phyloP scores from a whole-genome alignment of 2,329 filamentous ascomycete genomes.

The Trichoderma endophyticum region DNA sequence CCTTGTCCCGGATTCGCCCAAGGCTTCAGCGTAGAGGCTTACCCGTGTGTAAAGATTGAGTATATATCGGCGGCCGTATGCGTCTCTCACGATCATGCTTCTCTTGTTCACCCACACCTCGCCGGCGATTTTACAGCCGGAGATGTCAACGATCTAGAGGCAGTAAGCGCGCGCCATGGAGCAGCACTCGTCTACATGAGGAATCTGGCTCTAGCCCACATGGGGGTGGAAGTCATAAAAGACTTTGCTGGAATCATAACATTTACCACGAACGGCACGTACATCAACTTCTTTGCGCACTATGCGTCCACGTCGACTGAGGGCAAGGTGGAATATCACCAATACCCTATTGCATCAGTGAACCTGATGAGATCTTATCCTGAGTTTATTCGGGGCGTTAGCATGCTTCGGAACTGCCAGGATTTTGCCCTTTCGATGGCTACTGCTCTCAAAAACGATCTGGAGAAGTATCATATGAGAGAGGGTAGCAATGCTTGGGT shows the following conservation, averaged over 20 bases:
- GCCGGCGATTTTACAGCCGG: conserved; percentile 27
- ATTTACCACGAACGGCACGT: conserved; percentile 28
- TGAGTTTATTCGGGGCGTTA: conserved; percentile 21
- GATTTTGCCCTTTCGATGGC: conserved; percentile 23
- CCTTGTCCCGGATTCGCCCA: neutral
- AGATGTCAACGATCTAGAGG: conserved; percentile 19
- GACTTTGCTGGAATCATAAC: conserved; percentile 27
- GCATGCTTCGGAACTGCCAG: conserved; percentile 25
- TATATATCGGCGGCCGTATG: neutral
- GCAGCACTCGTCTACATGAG: conserved; percentile 29
- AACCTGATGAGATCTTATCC: conserved; percentile 21
- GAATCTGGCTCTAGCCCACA: conserved; percentile 25
- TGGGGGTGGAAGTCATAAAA: conserved; percentile 21
- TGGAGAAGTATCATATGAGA: conserved; percentile 22
- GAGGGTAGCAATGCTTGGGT: conserved; percentile 2
- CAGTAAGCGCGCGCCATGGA: conserved; percentile 26
- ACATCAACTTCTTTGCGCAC: conserved; percentile 28
- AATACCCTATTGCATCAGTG: conserved; percentile 21
- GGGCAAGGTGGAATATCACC: conserved; percentile 25
- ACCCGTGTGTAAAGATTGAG: neutral
- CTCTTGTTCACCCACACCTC: conserved; percentile 28
- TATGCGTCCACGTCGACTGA: conserved; percentile 22
- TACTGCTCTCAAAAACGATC: conserved; percentile 20
- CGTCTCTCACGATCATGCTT: neutral
- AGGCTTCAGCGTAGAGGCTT: neutral